Evolutionary conservation across 73 alveolate genomes (phyloP).

Genomic region (Loxodes magnus): DNA sequence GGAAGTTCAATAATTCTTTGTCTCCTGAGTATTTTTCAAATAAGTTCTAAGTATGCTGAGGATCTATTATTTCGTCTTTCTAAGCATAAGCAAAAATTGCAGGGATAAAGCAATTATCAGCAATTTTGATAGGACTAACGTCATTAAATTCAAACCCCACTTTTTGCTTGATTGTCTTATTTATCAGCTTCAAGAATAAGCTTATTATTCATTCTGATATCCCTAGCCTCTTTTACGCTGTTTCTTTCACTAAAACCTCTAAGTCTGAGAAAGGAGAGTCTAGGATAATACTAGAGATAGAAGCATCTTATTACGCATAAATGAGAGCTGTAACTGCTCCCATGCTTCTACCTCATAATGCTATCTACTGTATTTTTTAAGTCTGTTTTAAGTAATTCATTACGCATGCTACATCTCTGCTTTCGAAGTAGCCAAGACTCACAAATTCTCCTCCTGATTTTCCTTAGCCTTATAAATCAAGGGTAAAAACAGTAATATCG

Average conservation of each 20-base stretch:
- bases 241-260: constrained; percentile 60
- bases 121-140: constrained; percentile 55
- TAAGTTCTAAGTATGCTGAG: constrained; percentile 55
- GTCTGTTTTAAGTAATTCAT: constrained; percentile 58
- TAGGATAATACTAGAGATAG: constrained; percentile 63
- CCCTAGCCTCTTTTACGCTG: constrained; percentile 49
- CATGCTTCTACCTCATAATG: constrained; percentile 94
- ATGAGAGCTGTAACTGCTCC: constrained; percentile 92
- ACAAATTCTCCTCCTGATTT: constrained; percentile 78
- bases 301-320: constrained; percentile 54
- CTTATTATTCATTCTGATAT: too few species aligned
- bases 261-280: constrained; percentile 75
- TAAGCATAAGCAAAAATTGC: constrained; percentile 55
- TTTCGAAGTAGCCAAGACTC: constrained; percentile 79
- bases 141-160: constrained; percentile 70
- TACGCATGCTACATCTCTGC: constrained; percentile 55
- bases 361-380: constrained; percentile 64
- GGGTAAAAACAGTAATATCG: constrained; percentile 49
- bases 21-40: constrained; percentile 90
- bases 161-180: constrained; percentile 53
- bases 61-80: constrained; percentile 60
- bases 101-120: constrained; percentile 37
- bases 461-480: constrained; percentile 92
- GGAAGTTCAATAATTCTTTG: constrained; percentile 24
- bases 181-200: constrained; percentile 49